Conservation (phyloP, 2,329 filamentous ascomycete genomes). For the Fusarium sp. region DNA sequence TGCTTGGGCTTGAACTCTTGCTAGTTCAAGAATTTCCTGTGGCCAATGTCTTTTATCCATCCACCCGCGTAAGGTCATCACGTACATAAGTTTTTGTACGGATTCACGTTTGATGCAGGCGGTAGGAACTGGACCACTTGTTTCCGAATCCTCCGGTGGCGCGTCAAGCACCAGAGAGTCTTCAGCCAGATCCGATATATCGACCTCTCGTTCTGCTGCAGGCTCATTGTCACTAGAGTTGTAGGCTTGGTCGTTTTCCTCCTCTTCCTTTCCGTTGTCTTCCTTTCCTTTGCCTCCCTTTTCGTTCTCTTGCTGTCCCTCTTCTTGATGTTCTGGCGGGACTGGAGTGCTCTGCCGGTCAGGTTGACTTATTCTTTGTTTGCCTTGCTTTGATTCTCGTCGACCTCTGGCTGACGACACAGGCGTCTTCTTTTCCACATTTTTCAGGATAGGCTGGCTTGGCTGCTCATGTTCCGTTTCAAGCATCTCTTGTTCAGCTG, state of each 20-base stretch:
- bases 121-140: constrained; percentile 1
- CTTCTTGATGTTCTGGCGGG: neutral
- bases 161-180: constrained; percentile 42
- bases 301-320: neutral
- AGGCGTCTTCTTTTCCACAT: neutral
- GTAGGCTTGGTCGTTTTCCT: neutral
- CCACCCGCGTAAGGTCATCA: constrained; percentile 37
- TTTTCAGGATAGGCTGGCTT: neutral
- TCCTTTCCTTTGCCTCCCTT: neutral
- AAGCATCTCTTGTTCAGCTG: neutral
- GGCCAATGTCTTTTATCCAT: constrained; percentile 30
- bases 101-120: constrained; percentile 19
- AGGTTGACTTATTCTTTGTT: neutral
- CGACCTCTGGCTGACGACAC: neutral
- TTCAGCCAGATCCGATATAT: constrained; percentile 4
- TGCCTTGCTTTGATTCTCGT: neutral
- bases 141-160: constrained; percentile 16
- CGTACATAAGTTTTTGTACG: constrained; percentile 16
- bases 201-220: neutral
- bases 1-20: constrained; percentile 4
- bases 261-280: neutral
- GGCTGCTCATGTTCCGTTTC: constrained; percentile 5
- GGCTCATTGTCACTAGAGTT: neutral
- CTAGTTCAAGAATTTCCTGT: neutral
- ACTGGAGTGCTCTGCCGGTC: neutral